Percentiles rank a stretch among this genome's conserved stretches.
Evolutionary conservation across 129 eudicot genomes (phyloP).

Genomic region (Flaveria brownii): DNA sequence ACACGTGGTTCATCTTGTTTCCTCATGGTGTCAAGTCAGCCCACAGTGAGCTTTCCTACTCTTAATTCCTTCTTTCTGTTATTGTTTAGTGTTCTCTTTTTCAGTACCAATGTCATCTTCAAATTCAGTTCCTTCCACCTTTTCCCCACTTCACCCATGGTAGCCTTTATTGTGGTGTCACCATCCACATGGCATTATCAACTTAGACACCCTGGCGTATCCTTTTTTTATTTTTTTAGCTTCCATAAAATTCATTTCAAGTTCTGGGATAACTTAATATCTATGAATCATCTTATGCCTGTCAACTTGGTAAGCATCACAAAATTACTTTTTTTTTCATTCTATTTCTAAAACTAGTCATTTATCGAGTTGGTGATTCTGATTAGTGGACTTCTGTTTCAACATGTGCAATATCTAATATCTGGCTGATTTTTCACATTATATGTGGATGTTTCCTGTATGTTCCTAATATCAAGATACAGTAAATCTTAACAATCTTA

Average conservation of each 20-base stretch:
- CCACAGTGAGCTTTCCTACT: neutral
- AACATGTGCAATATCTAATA: neutral
- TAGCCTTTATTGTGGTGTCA: neutral
- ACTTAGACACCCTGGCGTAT: neutral
- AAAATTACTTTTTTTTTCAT: neutral
- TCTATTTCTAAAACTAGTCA: neutral
- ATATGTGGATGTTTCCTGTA: neutral
- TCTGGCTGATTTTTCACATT: neutral
- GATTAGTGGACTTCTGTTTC: neutral
- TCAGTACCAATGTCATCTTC: neutral
- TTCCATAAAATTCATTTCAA: neutral
- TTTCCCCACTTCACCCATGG: constrained; percentile 5
- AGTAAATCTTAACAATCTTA: neutral
- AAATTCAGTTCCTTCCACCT: neutral
- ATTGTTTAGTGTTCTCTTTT: neutral
- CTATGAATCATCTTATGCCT: neutral
- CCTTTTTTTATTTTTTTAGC: neutral
- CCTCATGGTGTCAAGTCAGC: neutral
- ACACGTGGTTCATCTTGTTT: neutral
- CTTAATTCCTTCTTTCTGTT: neutral
- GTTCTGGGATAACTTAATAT: neutral
- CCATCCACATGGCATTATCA: neutral
- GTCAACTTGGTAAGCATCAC: neutral
- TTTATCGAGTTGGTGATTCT: neutral
- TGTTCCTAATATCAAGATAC: neutral